Conservation (phyloP, 73 alveolate species). For the Paraurostyla sp. region DNA sequence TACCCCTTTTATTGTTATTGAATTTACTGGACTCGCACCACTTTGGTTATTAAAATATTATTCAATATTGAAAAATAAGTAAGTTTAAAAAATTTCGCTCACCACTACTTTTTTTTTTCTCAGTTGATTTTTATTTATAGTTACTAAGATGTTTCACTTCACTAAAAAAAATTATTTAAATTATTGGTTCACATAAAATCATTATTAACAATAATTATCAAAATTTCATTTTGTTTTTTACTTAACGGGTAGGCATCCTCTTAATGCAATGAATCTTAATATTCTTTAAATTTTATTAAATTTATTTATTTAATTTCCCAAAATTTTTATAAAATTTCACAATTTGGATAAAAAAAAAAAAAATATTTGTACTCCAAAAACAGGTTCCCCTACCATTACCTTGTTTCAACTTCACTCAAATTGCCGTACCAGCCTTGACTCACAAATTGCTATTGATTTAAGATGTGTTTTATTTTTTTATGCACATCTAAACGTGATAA, state of each 20-base stretch:
- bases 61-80: background rate
- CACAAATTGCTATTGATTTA: background rate
- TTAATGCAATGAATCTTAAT: constrained; percentile 40
- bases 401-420: constrained; percentile 80
- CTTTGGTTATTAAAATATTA: background rate
- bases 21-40: constrained; percentile 34
- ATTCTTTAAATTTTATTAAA: background rate
- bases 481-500: background rate
- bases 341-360: no score
- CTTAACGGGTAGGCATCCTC: constrained; percentile 41
- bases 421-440: constrained; percentile 57
- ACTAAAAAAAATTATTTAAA: background rate
- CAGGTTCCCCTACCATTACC: constrained; percentile 71
- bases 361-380: constrained; percentile 6
- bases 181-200: background rate
- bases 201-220: background rate
- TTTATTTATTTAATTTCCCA: background rate
- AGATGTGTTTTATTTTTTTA: background rate
- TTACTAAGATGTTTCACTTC: constrained; percentile 62
- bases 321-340: background rate
- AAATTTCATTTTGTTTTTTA: background rate
- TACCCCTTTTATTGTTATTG: constrained; percentile 29
- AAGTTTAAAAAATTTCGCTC: constrained; percentile 49
- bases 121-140: constrained; percentile 25
- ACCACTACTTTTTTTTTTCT: constrained; percentile 59